Evolutionary conservation across 306 rosid species (phyloP).

Genomic region (Vicia sativa): DNA sequence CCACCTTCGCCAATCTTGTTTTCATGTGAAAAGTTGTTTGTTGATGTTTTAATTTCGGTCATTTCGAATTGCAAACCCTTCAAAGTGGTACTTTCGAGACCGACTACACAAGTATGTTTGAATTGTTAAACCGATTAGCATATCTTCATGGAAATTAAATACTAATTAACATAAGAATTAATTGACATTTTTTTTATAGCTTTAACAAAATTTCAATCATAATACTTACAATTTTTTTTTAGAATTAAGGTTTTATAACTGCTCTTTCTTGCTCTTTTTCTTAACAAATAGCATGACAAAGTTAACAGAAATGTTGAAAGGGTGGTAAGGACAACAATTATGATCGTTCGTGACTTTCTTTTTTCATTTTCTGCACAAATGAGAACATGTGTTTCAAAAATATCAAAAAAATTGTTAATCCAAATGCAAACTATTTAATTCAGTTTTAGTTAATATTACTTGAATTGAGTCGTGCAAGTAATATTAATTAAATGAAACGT

Average conservation of each 20-base stretch:
- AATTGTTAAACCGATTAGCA: background rate
- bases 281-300: background rate
- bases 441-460: too few species aligned
- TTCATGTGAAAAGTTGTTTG: slow-evolving; percentile 33
- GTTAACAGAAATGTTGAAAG: background rate
- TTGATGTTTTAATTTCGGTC: slow-evolving; percentile 9
- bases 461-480: background rate
- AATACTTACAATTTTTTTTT: slow-evolving; percentile 7
- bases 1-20: slow-evolving; percentile 60
- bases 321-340: background rate
- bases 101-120: slow-evolving; percentile 6
- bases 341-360: background rate
- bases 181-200: background rate
- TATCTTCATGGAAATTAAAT: background rate
- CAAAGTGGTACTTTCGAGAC: background rate
- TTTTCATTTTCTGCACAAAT: background rate
- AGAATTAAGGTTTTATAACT: background rate
- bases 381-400: background rate
- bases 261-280: background rate
- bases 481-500: background rate
- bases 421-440: too few species aligned
- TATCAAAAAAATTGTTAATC: background rate
- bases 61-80: slow-evolving; percentile 18
- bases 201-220: background rate
- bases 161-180: background rate